Evolutionary conservation across 1,139 yeast genomes (phyloP), one percentile per base, ranked within the genome.

Genomic region (Nakaseomyces bracarensis): DNA sequence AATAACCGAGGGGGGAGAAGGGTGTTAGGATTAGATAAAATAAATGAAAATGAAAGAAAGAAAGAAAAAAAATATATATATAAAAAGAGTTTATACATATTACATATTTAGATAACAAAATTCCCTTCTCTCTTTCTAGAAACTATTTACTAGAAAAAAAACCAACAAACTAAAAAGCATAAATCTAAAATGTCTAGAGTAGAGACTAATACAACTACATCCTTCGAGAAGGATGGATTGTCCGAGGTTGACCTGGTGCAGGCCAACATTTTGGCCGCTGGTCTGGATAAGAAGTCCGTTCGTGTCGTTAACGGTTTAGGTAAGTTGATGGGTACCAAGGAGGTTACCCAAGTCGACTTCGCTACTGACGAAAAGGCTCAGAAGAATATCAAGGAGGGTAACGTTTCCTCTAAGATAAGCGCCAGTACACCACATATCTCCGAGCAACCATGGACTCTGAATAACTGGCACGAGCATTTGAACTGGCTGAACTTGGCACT

Each of bases 401-500:
- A 49, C 39, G 44, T 48, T n/a, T 10, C 37, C 29, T 27, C 36
- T 18, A 22, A 11, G 40, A 20, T 22, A 34, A 29, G 16, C 71
- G 66, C 53, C 62, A 68, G 15, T 7, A 16, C 25, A 18, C 31
- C 25, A 14, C 96, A 91, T 65, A 89, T 91, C 50, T 79, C 91
- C 39, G 98, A 93, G 64, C 80, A 82, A 69, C 95, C 96, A 9
- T 83, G 94, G 85, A 89, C 96, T 13, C 49, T 71, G 49, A 50
- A 69, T 47, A 91, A 91, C 70, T 89, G 96, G 93, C 69, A 80
- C 61, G 67, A 79, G 58, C 96, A 91, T 66, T 69, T 91, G 61
- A 91, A 91, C 69, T 91, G 98, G 98, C 71, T 93, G 56, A 91
- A 91, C 66, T 69, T 86, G 50, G 69, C 78, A n/a, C 70, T 91